Conservation (phyloP, 2,329 filamentous ascomycete species). For the Lasiodiplodia gonubiensis region DNA sequence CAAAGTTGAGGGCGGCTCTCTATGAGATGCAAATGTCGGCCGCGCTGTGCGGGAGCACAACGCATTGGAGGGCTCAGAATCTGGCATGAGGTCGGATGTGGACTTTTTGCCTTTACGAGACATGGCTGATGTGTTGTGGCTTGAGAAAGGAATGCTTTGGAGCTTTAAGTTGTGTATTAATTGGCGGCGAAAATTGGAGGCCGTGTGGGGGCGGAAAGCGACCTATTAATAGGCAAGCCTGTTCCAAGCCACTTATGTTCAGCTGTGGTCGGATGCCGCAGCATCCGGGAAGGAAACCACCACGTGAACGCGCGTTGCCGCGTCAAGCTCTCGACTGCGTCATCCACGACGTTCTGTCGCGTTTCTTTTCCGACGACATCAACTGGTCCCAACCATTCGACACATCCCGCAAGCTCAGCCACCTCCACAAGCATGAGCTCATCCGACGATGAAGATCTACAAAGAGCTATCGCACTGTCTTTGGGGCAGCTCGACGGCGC, state of each 20-base stretch:
- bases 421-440: constrained; percentile 33
- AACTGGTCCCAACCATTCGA: neutral
- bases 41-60: neutral
- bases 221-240: neutral
- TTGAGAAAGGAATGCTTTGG: neutral
- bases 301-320: constrained; percentile 18
- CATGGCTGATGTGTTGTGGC: neutral
- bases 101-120: neutral
- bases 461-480: constrained; percentile 39
- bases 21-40: neutral
- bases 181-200: neutral
- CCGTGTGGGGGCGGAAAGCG: neutral
- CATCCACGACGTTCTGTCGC: neutral
- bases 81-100: no score
- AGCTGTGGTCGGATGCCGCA: no score
- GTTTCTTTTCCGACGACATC: neutral
- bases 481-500: constrained; percentile 24
- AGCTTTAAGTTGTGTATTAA: neutral
- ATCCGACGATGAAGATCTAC: constrained; percentile 39
- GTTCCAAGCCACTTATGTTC: no score
- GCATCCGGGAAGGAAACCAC: no score
- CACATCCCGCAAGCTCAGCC: neutral
- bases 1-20: neutral
- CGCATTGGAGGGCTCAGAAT: neutral
- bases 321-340: constrained; percentile 9